Evolutionary conservation across 2,329 filamentous ascomycete genomes (phyloP), one percentile per base, ranked within the genome.

Genomic region (Septoria linicola): DNA sequence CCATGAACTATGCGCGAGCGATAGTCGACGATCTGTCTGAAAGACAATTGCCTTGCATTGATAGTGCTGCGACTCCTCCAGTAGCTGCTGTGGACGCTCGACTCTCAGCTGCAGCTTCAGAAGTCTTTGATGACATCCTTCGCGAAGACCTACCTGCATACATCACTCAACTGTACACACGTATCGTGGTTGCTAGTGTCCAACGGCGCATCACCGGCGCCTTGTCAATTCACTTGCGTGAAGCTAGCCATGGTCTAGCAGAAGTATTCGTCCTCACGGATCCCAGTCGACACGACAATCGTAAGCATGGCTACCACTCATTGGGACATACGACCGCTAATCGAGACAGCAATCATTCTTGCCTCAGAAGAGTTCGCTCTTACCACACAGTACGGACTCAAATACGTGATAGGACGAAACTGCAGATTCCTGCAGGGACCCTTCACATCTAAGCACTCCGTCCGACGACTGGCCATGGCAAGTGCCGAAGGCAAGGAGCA

Each of bases 391-490:
- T 90, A 89, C 62, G 84, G 85, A 1, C 81, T 87, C 70, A 77
- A 76, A 47, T 88, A 89, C 63, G 80, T 83, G 3, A 78, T 90
- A 8, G 87, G 87, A 0, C 81, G 85, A 27, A 91, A 91, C 57
- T 90, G 87, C 59, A 80, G 87, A 6, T 89, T 90, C 60, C 76
- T 91, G 0, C 87, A 90, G 65, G 87, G 87, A 0, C 85, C 85
- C 0, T 80, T 79, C 60, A 89, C 87, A 3, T 85, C 84, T 56
- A 73, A 73, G 0, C 76, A 78, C 53, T 85, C 82, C 41, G 74
- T 86, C 0, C 69, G 74, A 49, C 75, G 87, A 46, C 72, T 91
- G 8, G 74, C 78, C 23, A 78, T 84, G 34, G 82, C 81, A 23
- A 70, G 87, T 10, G 67, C 74, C 8, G 79, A 76, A 1, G 83